These are phyloP conservation scores for Tetradesmus lagerheimii DNA, from an alignment of 139 green algal species.

Conservation along the genomic window DNA sequence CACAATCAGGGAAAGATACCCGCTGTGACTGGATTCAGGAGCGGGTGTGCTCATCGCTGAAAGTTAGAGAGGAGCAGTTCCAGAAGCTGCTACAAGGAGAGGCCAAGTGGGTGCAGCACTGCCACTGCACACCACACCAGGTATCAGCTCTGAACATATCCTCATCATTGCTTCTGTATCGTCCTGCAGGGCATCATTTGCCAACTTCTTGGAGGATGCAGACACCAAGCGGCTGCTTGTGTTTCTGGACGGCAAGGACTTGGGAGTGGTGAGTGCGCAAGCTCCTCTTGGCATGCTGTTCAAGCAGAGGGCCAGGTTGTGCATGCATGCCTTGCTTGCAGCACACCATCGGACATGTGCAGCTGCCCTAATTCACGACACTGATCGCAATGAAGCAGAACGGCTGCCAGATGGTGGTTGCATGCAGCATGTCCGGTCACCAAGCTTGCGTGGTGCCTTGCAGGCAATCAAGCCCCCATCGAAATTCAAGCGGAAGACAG, in stretches of 20 bases:
- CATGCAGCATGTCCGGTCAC: neutral
- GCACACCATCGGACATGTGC: neutral
- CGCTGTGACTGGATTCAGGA: slow-evolving; percentile 71
- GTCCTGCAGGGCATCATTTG: slow-evolving; percentile 62
- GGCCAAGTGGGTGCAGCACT: slow-evolving; percentile 54
- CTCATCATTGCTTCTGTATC: neutral
- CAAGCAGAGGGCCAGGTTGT: neutral
- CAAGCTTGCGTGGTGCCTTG: neutral
- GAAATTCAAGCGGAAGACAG: slow-evolving; percentile 87
- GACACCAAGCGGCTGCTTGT: slow-evolving; percentile 69
- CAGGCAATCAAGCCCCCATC: slow-evolving; percentile 73
- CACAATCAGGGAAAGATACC: slow-evolving; percentile 44
- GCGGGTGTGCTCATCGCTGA: slow-evolving; percentile 74
- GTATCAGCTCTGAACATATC: neutral
- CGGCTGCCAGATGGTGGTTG: neutral
- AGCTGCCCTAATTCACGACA: too few species aligned
- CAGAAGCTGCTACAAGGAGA: slow-evolving; percentile 72
- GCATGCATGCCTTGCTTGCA: neutral
- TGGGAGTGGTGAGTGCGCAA: slow-evolving; percentile 62
- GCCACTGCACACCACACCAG: neutral
- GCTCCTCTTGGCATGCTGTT: neutral
- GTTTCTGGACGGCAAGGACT: slow-evolving; percentile 80
- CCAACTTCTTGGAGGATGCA: slow-evolving; percentile 71
- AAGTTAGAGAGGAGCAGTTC: slow-evolving; percentile 72
- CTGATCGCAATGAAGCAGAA: neutral